Evolutionary conservation across 2,329 filamentous ascomycete species (phyloP).

Genomic region (Ilyonectria destructans): DNA sequence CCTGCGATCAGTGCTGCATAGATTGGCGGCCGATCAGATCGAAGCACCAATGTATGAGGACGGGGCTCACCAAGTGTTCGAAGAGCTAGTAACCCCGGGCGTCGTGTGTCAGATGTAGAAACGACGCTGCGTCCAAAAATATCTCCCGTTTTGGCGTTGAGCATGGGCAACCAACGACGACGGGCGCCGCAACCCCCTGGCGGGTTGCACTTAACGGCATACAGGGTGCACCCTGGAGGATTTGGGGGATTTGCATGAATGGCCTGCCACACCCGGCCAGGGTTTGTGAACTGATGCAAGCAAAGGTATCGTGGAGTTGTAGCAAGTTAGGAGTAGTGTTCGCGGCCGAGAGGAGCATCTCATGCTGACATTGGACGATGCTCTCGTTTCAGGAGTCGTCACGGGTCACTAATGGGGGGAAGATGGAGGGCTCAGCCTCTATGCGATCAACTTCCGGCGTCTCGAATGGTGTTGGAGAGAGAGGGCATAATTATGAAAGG

Average conservation of each 20-base stretch:
- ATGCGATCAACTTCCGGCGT: conserved; percentile 24
- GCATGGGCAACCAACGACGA: conserved; percentile 15
- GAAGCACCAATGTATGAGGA: conserved; percentile 8
- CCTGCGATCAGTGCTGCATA: conserved; percentile 23
- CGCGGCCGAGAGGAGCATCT: conserved; percentile 10
- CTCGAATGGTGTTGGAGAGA: conserved; percentile 30
- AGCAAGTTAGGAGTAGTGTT: conserved; percentile 19
- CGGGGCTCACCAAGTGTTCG: conserved; percentile 5
- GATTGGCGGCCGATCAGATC: conserved; percentile 21
- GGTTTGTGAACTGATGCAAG: conserved; percentile 21
- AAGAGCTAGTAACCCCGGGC: conserved; percentile 12
- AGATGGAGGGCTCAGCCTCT: conserved; percentile 24
- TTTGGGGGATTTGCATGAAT: conserved; percentile 31
- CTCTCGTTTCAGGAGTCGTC: conserved; percentile 28
- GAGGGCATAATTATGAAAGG: conserved; percentile 29
- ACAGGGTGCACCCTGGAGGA: conserved; percentile 23
- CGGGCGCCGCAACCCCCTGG: conserved; percentile 23
- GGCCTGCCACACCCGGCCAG: conserved; percentile 22
- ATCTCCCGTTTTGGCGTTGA: conserved; percentile 12
- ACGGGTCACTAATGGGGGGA: conserved; percentile 10
- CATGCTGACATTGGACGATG: conserved; percentile 18
- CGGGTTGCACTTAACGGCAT: neutral
- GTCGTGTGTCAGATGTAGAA: conserved; percentile 17
- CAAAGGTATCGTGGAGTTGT: conserved; percentile 16
- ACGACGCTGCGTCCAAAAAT: conserved; percentile 30